Evolutionary conservation across 2,329 filamentous ascomycete species (phyloP).

Genomic region (Fusarium verrucosum): DNA sequence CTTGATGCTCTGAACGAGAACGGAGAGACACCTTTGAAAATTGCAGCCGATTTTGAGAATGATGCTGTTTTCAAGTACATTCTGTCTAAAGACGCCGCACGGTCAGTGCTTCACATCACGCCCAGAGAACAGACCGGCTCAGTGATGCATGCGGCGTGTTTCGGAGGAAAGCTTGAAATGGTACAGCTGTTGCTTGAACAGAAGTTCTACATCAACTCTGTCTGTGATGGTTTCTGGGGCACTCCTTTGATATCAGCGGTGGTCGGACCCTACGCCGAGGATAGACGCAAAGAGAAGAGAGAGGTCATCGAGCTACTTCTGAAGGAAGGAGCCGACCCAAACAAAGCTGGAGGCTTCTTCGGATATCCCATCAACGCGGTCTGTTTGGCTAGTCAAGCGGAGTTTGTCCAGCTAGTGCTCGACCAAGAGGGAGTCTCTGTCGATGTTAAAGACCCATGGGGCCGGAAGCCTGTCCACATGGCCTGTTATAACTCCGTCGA

Average conservation of each 20-base stretch:
- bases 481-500: constrained; percentile 14
- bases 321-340: no score
- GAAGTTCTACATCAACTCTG: no score
- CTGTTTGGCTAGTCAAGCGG: no score
- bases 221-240: no score
- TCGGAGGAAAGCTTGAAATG: no score
- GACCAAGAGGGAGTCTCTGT: not conserved
- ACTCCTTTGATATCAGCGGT: no score
- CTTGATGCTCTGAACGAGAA: not conserved
- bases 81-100: constrained; percentile 2
- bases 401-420: not conserved
- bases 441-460: not conserved
- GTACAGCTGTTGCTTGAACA: no score
- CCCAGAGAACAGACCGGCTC: not conserved
- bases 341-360: not conserved
- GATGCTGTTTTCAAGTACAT: constrained; percentile 8
- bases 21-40: not conserved
- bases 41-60: not conserved
- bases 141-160: not conserved
- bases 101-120: not conserved
- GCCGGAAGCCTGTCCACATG: not conserved
- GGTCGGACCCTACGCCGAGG: no score
- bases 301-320: not conserved
- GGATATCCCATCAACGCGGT: constrained; percentile 3
- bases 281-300: not conserved